phyloP scores from a whole-genome alignment of 1,139 yeast species.

The Diutina pseudorugosa region DNA sequence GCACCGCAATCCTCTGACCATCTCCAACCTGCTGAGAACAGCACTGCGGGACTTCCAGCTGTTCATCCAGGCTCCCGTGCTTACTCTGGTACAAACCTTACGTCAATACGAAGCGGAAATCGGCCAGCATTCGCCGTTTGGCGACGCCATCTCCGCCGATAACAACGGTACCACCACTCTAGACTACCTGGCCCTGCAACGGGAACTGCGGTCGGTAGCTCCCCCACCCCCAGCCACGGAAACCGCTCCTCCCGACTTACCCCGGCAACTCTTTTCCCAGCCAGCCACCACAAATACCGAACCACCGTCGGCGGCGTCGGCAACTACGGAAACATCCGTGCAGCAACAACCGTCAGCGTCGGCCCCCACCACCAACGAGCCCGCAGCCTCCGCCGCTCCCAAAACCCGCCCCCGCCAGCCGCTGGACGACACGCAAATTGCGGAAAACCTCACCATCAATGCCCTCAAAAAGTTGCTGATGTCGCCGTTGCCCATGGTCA shows the following conservation, averaged over 20 bases:
- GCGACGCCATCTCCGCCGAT: slow-evolving; percentile 9
- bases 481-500: slow-evolving; percentile 25
- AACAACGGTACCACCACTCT: not conserved
- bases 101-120: slow-evolving; percentile 25
- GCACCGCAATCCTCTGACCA: slow-evolving; percentile 2
- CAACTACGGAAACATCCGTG: no score
- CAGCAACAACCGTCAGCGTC: no score
- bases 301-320: no score
- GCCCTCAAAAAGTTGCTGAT: slow-evolving; percentile 34
- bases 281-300: no score
- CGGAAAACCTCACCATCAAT: slow-evolving; percentile 30
- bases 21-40: not conserved
- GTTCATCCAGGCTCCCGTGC: slow-evolving; percentile 37
- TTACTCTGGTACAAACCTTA: slow-evolving; percentile 26
- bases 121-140: slow-evolving; percentile 33
- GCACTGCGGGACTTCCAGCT: slow-evolving; percentile 26
- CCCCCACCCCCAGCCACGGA: not conserved
- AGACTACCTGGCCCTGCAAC: not conserved
- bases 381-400: not conserved
- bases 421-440: slow-evolving; percentile 16
- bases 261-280: not conserved
- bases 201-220: not conserved
- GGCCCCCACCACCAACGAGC: no score
- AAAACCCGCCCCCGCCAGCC: not conserved
- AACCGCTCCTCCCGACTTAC: not conserved